Percentiles rank a stretch among this genome's conserved stretches.
phyloP scores from a whole-genome alignment of 108 stramenopile species.

The Cyclotella baltica region DNA sequence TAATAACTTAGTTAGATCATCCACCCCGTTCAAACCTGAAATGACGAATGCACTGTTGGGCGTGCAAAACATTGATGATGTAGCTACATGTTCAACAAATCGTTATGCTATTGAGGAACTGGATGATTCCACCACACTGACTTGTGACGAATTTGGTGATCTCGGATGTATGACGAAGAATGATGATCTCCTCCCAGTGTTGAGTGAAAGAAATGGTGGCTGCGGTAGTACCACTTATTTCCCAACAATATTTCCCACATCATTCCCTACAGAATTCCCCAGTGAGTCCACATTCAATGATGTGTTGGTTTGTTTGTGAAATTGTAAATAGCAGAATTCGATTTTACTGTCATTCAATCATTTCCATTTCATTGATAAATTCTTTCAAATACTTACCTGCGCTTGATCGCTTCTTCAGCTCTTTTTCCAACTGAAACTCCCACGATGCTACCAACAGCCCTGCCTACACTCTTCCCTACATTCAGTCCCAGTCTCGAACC shows the following conservation, averaged over 20 bases:
- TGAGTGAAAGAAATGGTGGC: background rate
- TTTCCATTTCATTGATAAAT: background rate
- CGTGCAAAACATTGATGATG: slow-evolving; percentile 7
- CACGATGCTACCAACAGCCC: background rate
- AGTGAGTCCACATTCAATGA: no score
- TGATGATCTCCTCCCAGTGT: slow-evolving; percentile 10
- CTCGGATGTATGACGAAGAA: slow-evolving; percentile 1
- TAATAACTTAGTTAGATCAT: background rate
- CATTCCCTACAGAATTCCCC: background rate
- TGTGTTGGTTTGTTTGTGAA: no score
- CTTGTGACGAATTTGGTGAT: slow-evolving; percentile 9
- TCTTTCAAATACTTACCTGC: no score
- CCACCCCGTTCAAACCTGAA: slow-evolving; percentile 21
- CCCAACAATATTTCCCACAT: background rate
- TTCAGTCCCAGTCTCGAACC: background rate
- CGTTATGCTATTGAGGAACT: slow-evolving; percentile 17
- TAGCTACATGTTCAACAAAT: slow-evolving; percentile 27
- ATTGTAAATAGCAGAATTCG: background rate
- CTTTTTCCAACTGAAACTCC: background rate
- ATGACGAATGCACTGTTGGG: slow-evolving; percentile 10
- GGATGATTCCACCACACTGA: background rate
- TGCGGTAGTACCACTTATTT: background rate
- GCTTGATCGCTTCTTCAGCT: no score
- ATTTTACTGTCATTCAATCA: background rate
- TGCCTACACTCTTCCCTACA: background rate